These are phyloP conservation scores for Elaeagnus macrophylla DNA, from an alignment of 306 rosid genomes.

Conservation along the genomic window DNA sequence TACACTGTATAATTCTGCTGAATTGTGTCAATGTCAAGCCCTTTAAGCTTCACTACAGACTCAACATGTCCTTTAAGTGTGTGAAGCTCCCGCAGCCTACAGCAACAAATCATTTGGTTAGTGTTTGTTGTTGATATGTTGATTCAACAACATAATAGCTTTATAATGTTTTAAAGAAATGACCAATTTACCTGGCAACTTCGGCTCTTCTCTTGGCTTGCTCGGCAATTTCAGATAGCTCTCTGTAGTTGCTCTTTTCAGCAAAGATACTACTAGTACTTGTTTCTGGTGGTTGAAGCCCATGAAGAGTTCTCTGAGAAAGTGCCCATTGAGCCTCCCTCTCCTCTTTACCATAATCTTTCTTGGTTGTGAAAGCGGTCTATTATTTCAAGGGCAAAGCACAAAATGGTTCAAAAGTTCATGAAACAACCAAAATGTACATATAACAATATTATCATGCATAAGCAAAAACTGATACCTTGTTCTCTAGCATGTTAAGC, in stretches of 20 bases:
- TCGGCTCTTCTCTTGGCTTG: constrained; percentile 98
- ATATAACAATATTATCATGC: not conserved
- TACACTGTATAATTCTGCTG: constrained; percentile 97
- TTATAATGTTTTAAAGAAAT: not conserved
- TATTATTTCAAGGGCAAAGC: constrained; percentile 28
- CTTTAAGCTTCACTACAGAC: constrained; percentile 96
- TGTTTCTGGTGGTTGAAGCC: constrained; percentile 83
- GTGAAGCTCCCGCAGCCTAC: constrained; percentile 88
- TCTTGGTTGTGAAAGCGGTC: constrained; percentile 99
- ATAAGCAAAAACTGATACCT: constrained; percentile 29
- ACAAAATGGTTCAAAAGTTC: constrained; percentile 2
- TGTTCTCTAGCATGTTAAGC: constrained; percentile 80
- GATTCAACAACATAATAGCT: no score
- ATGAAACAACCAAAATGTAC: constrained; percentile 3
- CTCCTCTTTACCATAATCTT: constrained; percentile 86
- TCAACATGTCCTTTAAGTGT: constrained; percentile 98
- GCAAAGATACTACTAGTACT: constrained; percentile 35
- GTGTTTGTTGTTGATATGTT: not conserved
- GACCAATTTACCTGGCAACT: constrained; percentile 77
- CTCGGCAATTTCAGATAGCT: constrained; percentile 94
- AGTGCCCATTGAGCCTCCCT: constrained; percentile 99
- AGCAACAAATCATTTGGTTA: not conserved
- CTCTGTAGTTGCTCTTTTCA: constrained; percentile 87
- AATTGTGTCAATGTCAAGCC: constrained; percentile 80
- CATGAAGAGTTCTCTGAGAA: constrained; percentile 95